A percentile compares a stretch with the other conserved stretches of the same genome.
These are phyloP conservation scores for Clitopilus hobsonii DNA, from an alignment of 768 basidiomycete species.

Conservation along the genomic window DNA sequence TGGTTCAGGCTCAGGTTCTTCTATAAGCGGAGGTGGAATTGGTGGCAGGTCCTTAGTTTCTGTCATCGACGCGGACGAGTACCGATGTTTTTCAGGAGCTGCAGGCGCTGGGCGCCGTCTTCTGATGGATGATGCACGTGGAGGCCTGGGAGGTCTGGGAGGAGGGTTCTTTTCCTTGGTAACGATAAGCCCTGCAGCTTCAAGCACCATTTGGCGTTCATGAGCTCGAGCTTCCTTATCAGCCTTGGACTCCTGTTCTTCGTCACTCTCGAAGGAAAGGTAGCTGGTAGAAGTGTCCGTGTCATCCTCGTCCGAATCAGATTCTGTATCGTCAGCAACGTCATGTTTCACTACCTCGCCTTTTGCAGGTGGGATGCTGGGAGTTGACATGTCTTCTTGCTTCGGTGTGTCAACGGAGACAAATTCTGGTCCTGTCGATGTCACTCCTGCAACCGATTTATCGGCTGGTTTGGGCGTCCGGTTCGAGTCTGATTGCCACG, in stretches of 20 bases:
- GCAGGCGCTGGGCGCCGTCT: constrained; percentile 48
- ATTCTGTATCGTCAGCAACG: neutral
- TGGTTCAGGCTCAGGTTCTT: constrained; percentile 17
- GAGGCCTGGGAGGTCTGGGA: constrained; percentile 28
- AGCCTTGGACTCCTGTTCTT: constrained; percentile 40
- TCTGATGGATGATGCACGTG: constrained; percentile 22
- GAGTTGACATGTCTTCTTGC: neutral
- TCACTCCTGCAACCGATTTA: neutral
- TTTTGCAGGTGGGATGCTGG: too few species aligned
- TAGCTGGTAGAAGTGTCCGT: constrained; percentile 24
- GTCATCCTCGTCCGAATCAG: constrained; percentile 28
- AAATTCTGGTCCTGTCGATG: constrained; percentile 2
- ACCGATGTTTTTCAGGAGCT: constrained; percentile 30
- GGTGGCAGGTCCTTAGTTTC: constrained; percentile 52
- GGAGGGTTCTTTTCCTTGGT: constrained; percentile 54
- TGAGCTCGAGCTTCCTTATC: constrained; percentile 60
- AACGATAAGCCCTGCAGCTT: constrained; percentile 83
- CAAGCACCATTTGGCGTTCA: constrained; percentile 79
- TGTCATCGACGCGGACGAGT: constrained; percentile 14
- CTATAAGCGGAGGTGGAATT: constrained; percentile 29
- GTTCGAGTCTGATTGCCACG: neutral
- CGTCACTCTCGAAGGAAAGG: constrained; percentile 31
- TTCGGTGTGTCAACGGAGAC: constrained; percentile 1
- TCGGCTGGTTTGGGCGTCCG: neutral
- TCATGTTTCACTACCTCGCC: neutral